These are phyloP conservation scores for Parathielavia appendiculata DNA, from an alignment of 495 filamentous ascomycete species.

Conservation along the genomic window DNA sequence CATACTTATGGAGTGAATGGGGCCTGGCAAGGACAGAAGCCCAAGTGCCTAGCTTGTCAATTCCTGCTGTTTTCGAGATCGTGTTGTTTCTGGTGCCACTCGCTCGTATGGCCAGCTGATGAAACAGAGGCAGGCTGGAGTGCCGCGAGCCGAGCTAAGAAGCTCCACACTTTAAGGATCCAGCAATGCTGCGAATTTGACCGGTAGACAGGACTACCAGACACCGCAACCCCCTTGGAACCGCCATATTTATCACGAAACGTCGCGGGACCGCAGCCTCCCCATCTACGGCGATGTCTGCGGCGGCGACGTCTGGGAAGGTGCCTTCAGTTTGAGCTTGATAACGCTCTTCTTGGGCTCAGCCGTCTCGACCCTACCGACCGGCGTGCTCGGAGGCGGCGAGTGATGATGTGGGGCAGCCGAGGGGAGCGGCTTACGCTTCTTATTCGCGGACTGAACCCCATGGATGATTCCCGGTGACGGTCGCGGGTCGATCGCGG, in stretches of 20 bases:
- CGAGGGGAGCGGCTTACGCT: slow-evolving; percentile 39
- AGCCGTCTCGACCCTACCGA: not conserved
- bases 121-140: no score
- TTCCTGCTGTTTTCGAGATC: not conserved
- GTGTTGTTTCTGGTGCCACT: not conserved
- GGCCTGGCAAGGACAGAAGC: not conserved
- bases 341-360: slow-evolving; percentile 25
- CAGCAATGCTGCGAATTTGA: no score
- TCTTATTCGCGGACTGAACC: slow-evolving; percentile 3
- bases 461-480: slow-evolving; percentile 4
- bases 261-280: not conserved
- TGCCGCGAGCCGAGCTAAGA: no score
- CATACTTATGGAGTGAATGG: not conserved
- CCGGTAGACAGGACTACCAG: no score
- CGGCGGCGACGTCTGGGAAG: slow-evolving; percentile 12
- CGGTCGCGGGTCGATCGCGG: not conserved
- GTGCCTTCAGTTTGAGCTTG: slow-evolving; percentile 38
- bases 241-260: not conserved
- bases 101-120: no score
- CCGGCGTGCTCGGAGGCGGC: slow-evolving; percentile 11
- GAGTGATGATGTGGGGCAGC: slow-evolving; percentile 25
- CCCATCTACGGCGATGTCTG: not conserved
- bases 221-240: no score
- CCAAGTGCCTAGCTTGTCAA: not conserved
- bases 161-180: no score